Base-by-base conservation (phyloP, 257 asterid species). In the Lithospermum erythrorhizon region DNA sequence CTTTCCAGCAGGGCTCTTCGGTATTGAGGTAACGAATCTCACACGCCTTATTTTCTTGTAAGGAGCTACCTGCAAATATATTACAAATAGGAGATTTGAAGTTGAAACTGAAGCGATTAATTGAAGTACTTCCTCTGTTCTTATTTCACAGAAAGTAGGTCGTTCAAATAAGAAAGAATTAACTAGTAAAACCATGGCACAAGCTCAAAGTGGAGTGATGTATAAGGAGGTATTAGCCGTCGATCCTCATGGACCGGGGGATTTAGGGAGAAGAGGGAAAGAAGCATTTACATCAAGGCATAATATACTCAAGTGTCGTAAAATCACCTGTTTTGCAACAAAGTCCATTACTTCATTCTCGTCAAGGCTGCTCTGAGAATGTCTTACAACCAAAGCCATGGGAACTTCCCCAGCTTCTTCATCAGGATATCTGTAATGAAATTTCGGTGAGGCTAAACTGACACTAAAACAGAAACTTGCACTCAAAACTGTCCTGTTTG, bases 371-470 rank as follows among this genome's bases (percentile, higher is more conserved):
- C 78, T 75, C 25, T 55, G 52, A 25, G 78, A 69, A 58, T 58
- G 51, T 47, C 75, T 75, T 15, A 80, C 85, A 10, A 76, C 84
- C 58, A 70, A 78, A 32, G 87, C 90, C 72, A 83, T 68, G 27
- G 90, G 87, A 23, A 78, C 53, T 73, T 83, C 71, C 61, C 84
- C 84, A 45, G 81, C 87, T 56, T 76, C 87, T 64, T 83, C 76
- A 54, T 78, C 83, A 6, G 84, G 83, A 59, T 65, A 76, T 19
- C 84, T 83, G 75, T 0, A 56, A 56, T 22, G 7, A 9, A 2
- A 22, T 53, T 20, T 53, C 23, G 13, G 20, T 56, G 18, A 56
- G 37, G 18, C 37, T 56, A 22, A 30, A 56, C 30, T 25, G 60
- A 56, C 35, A 11, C 37, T 22, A 56, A 55, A 1, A 56, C 23